Evolutionary conservation across 495 filamentous ascomycete genomes (phyloP).

Genomic region (Xylaria curta): DNA sequence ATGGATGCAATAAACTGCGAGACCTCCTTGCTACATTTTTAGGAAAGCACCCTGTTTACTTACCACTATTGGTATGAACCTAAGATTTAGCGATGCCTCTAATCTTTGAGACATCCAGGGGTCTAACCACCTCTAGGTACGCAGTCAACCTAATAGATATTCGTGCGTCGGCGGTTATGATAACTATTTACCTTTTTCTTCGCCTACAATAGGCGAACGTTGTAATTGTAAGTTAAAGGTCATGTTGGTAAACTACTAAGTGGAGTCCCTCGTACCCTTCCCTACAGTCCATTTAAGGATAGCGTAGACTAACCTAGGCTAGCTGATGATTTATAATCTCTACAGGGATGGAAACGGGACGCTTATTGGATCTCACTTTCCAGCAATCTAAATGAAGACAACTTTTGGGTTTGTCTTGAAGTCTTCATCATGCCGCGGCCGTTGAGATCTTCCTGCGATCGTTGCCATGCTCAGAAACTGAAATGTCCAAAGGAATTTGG

Average conservation of each 20-base stretch:
- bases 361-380: background rate
- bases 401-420: background rate
- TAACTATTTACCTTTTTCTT: no score
- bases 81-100: no score
- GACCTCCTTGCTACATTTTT: no score
- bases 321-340: constrained; percentile 3
- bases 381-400: background rate
- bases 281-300: no score
- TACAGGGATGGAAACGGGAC: background rate
- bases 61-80: no score
- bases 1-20: no score
- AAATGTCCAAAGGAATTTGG: constrained; percentile 44
- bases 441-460: constrained; percentile 43
- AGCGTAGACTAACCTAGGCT: background rate
- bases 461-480: constrained; percentile 50
- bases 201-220: background rate
- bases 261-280: no score
- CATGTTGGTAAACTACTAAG: background rate
- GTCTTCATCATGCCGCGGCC: constrained; percentile 34
- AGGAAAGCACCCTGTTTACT: no score
- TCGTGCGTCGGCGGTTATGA: no score
- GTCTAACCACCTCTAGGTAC: no score
- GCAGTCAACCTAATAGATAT: no score
- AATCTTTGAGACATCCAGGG: no score
- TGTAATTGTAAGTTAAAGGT: background rate